phyloP scores from a whole-genome alignment of 129 eudicot species.

The Pulicaria dysenterica region DNA sequence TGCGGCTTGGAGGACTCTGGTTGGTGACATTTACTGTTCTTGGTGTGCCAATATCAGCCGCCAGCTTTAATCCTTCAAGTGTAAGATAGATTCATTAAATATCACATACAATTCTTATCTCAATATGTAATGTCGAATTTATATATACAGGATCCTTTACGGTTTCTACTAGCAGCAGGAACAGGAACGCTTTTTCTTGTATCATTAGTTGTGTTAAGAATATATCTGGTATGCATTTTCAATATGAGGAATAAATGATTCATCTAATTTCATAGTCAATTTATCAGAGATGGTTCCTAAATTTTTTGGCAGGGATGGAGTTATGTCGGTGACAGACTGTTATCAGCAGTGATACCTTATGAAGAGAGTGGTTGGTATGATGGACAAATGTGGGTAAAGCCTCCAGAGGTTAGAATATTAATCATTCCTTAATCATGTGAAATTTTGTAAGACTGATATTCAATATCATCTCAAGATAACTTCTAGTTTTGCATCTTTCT shows the following conservation, averaged over 20 bases:
- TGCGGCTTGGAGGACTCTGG: conserved; percentile 95
- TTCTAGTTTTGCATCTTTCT: neutral
- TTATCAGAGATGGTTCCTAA: neutral
- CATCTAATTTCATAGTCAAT: neutral
- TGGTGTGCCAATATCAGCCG: conserved; percentile 92
- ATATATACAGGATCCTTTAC: conserved; percentile 80
- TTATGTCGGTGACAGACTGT: conserved; percentile 89
- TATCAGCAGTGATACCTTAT: conserved; percentile 95
- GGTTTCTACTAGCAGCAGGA: conserved; percentile 80
- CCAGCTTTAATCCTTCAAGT: conserved; percentile 91
- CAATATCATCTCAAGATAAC: neutral
- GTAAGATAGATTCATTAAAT: conserved; percentile 35
- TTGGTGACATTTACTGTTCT: conserved; percentile 78
- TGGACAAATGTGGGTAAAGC: conserved; percentile 99
- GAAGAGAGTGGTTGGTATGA: conserved; percentile 99
- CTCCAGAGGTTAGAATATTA: conserved; percentile 83
- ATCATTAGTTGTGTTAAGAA: conserved; percentile 77
- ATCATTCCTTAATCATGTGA: conserved; percentile 4
- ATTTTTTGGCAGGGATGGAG: conserved; percentile 83
- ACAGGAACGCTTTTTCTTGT: conserved; percentile 96
- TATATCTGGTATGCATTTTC: conserved; percentile 69
- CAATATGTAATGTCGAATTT: too few relatives aligned
- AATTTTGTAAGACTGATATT: neutral
- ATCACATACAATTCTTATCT: too few relatives aligned
- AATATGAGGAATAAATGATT: neutral